Evolutionary conservation across 352 stramenopile genomes (phyloP), one percentile per base, ranked within the genome.

Genomic region (Phytophthora ohioensis): DNA sequence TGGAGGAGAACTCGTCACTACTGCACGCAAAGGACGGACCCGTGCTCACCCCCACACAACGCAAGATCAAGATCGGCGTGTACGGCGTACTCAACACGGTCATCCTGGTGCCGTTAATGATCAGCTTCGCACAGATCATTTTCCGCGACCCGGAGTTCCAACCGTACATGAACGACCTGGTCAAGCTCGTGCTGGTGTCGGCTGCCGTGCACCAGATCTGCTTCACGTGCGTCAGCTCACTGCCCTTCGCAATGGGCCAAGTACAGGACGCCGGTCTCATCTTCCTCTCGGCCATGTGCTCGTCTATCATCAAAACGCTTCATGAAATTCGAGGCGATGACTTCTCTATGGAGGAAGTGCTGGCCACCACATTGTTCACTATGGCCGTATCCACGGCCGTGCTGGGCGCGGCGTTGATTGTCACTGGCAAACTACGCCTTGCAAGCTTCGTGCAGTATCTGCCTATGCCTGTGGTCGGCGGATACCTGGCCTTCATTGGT

Each of bases 251-350:
- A 3, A 97, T 99, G 49, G 98, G 97, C 2, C 97, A 98, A 78
- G 98, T 99, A 3, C 98, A 99, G 75, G 97, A 99, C 76, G 97
- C 97, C 3, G 98, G 98, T 0, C 84, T 99, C n/a, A 99, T 99
- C 64, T 99, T 99, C 81, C 84, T 99, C 49, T 98, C 88, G 17
- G 87, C 88, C 47, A 99, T 99, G 86, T 94, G 97, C 10, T 92
- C 81, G 27, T 90, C 83, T 27, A 98, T 98, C 59, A 90, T 94
- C 41, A 80, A 91, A 43, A 86, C 76, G 15, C 57, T 98, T 13
- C 84, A 87, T 27, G 73, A 82, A 5, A 90, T 67, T 79, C 66
- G 80, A 39, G 92, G 76, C 76, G 67, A 88, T 65, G 63, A 75
- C 68, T 81, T 90, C 52, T 84, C 82, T 0, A 94, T 94, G 81